Base-by-base conservation (phyloP, 2,329 filamentous ascomycete genomes). In the Aspergillus pseudoterreus region DNA sequence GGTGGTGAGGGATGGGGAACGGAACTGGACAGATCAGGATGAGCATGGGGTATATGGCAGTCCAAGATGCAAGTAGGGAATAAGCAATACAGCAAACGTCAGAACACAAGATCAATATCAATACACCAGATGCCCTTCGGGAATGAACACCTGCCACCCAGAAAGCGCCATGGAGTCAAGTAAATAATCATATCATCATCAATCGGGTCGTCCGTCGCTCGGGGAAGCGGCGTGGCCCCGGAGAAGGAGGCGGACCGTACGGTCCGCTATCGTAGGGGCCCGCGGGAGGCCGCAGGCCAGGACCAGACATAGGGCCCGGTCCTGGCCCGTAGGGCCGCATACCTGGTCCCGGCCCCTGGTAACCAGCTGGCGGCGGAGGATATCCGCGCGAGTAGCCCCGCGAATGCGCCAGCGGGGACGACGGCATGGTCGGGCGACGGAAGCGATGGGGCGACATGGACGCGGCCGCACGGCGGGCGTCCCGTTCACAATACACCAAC, bases 401-500 rank as follows among this genome's bases (percentile, higher is more conserved):
- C 27, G 55, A 52, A 15, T 54, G 55, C 4, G 66, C 62, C 32
- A 71, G 47, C 12, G 69, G 69, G n/a, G 69, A 70, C 2, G 68
- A 63, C 3, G 63, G 62, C 43, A 64, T 57, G 1, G 64, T 65
- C 5, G 70, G 67, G 14, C 67, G 63, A n/a, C 58, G 73, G 47
- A 54, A 50, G 35, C 63, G 71, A 36, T 71, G 72, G 57, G 67
- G 59, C 55, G 70, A 56, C 61, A 70, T 55, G 59, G 70, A 59
- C 58, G 73, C 62, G 42, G 72, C 74, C n/a, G 76, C 77, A 50
- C 79, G 76, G 69, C 85, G 85, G 4, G 91, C 92, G 67, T 97
- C 91, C 42, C 85, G 83, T 71, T 97, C 92, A 70, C 92, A 99
- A 67, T 88, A 96, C 0, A 88, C 83, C 42, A 77, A 79, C 21